A percentile compares a stretch with the other conserved stretches of the same genome.
Conservation (phyloP, 768 basidiomycete species). For the Tricholoma saponaceum region DNA sequence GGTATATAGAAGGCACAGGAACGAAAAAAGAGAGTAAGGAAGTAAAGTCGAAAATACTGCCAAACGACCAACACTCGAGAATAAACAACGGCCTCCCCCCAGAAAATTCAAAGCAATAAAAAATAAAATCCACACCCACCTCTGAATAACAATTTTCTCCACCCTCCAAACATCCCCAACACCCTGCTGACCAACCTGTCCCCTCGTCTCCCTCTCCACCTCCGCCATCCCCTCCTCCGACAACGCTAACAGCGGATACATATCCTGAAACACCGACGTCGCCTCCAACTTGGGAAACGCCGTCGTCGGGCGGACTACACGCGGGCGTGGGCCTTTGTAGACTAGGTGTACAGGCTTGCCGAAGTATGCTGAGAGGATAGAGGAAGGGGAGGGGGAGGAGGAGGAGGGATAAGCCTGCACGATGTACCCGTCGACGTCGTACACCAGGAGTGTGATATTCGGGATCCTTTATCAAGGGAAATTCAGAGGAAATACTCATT, state of each 20-base stretch:
- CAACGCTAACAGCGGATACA: conserved; percentile 60
- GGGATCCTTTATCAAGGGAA: conserved; percentile 42
- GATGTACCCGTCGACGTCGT: conserved; percentile 63
- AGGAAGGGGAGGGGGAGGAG: conserved; percentile 46
- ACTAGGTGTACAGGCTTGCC: conserved; percentile 58
- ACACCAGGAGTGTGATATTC: conserved; percentile 47
- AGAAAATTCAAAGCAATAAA: conserved; percentile 7
- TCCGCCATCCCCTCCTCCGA: conserved; percentile 62
- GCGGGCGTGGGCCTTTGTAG: conserved; percentile 59
- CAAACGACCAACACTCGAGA: not conserved
- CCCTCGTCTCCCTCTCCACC: conserved; percentile 20
- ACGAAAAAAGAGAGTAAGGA: not conserved
- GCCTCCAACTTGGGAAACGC: conserved; percentile 57
- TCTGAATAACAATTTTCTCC: conserved; percentile 6
- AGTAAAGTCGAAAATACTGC: not conserved
- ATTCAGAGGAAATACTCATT: no score
- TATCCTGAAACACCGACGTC: conserved; percentile 61
- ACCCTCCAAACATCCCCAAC: conserved; percentile 14
- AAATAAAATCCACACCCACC: conserved; percentile 4
- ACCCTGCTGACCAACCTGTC: conserved; percentile 4
- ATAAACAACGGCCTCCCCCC: not conserved
- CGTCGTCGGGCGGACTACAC: conserved; percentile 45
- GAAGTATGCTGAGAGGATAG: conserved; percentile 58
- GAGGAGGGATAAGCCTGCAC: conserved; percentile 38
- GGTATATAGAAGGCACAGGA: not conserved